Conservation (phyloP, 2,329 filamentous ascomycete genomes). For the Ophiostoma piceae region DNA sequence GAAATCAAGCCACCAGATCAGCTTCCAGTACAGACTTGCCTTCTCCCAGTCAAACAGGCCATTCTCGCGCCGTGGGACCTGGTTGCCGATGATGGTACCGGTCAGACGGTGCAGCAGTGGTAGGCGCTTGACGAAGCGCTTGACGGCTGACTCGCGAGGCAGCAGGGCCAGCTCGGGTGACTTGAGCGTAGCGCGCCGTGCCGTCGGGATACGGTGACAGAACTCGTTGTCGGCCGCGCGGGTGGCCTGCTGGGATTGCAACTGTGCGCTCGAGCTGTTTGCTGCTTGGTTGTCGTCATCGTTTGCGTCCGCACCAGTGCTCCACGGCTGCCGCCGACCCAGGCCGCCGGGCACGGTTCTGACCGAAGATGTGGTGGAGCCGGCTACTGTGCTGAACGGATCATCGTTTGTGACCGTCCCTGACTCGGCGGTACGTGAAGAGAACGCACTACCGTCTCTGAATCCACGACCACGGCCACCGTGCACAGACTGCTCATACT, state of each 20-base stretch:
- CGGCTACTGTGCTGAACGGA: slow-evolving; percentile 15
- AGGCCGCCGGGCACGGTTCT: slow-evolving; percentile 21
- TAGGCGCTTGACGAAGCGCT: slow-evolving; percentile 59
- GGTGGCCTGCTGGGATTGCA: no score
- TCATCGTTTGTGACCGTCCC: slow-evolving; percentile 45
- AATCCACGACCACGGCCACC: slow-evolving; percentile 35
- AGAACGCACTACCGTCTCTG: slow-evolving; percentile 23
- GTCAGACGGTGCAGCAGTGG: slow-evolving; percentile 69
- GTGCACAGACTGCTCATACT: slow-evolving; percentile 18
- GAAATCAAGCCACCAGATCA: slow-evolving; percentile 59
- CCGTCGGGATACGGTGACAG: slow-evolving; percentile 61
- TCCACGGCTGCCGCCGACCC: slow-evolving; percentile 21
- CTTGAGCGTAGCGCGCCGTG: slow-evolving; percentile 59
- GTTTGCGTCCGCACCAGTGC: not conserved
- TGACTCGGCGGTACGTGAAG: slow-evolving; percentile 53
- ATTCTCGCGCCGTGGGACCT: slow-evolving; percentile 65
- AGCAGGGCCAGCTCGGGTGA: slow-evolving; percentile 66
- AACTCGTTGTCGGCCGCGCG: slow-evolving; percentile 38
- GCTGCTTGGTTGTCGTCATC: not conserved
- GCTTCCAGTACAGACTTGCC: slow-evolving; percentile 62
- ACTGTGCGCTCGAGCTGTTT: not conserved
- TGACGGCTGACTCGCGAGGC: slow-evolving; percentile 60
- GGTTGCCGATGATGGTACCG: slow-evolving; percentile 66
- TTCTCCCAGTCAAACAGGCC: slow-evolving; percentile 72
- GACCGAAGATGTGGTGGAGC: slow-evolving; percentile 6